Conservation (phyloP, 2,329 filamentous ascomycete species). For the Helotiales sp. region DNA sequence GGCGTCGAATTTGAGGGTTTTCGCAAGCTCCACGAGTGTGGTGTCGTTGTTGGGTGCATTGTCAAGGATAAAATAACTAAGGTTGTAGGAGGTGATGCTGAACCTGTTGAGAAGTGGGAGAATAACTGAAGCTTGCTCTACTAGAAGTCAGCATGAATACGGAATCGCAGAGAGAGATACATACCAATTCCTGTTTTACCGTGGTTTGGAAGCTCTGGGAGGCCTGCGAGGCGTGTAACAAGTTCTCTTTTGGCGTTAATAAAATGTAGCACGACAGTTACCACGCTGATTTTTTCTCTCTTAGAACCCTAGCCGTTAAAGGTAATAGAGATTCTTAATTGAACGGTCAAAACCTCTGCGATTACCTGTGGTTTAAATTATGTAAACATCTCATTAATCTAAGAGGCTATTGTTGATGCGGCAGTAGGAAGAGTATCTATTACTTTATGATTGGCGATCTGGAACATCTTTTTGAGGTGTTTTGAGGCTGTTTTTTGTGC, state of each 20-base stretch:
- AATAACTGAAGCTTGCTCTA: neutral
- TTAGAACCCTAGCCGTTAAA: conserved; percentile 6
- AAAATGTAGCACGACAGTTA: conserved; percentile 2
- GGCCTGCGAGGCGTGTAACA: neutral
- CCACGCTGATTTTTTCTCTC: conserved; percentile 7
- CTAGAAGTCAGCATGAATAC: neutral
- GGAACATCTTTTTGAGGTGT: neutral
- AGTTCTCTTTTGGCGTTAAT: conserved; percentile 1
- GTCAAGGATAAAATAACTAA: conserved; percentile 2
- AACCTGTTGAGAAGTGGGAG: neutral
- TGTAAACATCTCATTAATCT: neutral
- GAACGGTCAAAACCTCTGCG: neutral
- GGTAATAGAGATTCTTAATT: too few species aligned
- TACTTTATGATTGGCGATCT: too few species aligned
- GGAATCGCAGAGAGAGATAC: neutral
- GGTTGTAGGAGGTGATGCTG: neutral
- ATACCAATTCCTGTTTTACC: neutral
- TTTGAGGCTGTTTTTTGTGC: too few species aligned
- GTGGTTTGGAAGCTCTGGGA: neutral
- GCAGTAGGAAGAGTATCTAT: too few species aligned
- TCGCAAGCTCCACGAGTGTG: conserved; percentile 1
- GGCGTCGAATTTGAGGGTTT: neutral
- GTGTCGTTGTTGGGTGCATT: conserved; percentile 7
- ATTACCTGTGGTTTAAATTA: conserved; percentile 1
- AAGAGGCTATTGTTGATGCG: neutral